Evolutionary conservation across 2,329 filamentous ascomycete species (phyloP), one percentile per base, ranked within the genome.

Genomic region (Curvularia eragrostidis): DNA sequence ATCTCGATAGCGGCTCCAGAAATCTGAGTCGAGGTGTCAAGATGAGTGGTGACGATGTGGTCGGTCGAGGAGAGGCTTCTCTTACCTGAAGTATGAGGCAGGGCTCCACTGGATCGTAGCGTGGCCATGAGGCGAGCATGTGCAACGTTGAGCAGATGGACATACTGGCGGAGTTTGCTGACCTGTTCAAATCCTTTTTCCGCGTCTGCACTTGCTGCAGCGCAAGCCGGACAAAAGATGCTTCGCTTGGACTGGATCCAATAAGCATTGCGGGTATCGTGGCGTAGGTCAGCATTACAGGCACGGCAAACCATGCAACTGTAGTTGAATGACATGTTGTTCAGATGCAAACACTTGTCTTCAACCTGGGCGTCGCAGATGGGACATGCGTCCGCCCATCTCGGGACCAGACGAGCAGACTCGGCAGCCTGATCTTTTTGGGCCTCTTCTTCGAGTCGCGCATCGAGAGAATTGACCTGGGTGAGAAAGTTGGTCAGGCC

Each of bases 101-200:
- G 79, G 24, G 91, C 90, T 55, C 93, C 93, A 65, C 88, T 95
- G 65, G 84, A 91, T 62, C 92, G 88, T 32, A 99, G 84, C 28
- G 96, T 96, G 43, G 94, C 91, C 60, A 99, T 82, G 23, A 99
- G 83, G 56, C 95, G 85, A 23, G 95, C 95, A 65, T 99, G 85
- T 18, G 95, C 95, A 21, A 99, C 95, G 69, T 91, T 88, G 39
- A 99, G 83, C 19, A 99, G 82, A 77, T 97, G 97, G 5, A 97
- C 89, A 73, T 97, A 99, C 80, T 99, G 94, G 72, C 95, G 90
- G 53, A 99, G 82, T 75, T 96, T 93, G 18, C 91, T 91, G 36
- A 97, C 86, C 60, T 87, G 86, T 59, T 89, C 84, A 70, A 97
- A 91, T 0, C 84, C 85, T n/a, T 78, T 79, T 59, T 82, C 79